Conservation (phyloP, 2,329 filamentous ascomycete species). For the Cryphonectria parasitica region DNA sequence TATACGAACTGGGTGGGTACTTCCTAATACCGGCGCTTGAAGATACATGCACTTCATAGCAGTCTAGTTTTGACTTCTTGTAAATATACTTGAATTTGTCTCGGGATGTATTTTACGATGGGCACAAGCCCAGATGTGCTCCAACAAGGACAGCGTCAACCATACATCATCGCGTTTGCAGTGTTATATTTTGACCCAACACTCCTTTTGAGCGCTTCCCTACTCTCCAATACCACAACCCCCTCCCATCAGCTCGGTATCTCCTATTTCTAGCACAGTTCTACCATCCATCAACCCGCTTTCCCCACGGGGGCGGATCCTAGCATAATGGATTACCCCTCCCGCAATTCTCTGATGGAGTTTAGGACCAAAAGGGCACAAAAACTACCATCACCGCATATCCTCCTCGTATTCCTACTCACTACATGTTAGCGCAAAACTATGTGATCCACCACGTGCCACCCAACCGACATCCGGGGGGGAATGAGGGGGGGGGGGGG, state of each 20-base stretch:
- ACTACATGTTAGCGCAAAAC: background rate
- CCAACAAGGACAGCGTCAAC: no score
- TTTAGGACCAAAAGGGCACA: no score
- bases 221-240: no score
- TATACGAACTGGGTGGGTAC: background rate
- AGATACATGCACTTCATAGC: constrained; percentile 10
- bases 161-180: no score
- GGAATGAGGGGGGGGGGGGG: background rate
- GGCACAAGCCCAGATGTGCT: no score
- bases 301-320: background rate
- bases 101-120: no score
- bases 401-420: background rate
- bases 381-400: background rate
- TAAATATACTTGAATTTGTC: constrained; percentile 8
- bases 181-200: no score
- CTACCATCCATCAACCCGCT: no score
- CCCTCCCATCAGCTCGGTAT: no score
- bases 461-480: background rate
- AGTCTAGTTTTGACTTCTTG: constrained; percentile 20
- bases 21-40: constrained; percentile 10
- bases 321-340: background rate
- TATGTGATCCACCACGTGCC: background rate
- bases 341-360: background rate
- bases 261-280: no score
- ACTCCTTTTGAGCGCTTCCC: no score